Conservation (phyloP, 305 asterid species). For the Fraxinus dipetala region DNA sequence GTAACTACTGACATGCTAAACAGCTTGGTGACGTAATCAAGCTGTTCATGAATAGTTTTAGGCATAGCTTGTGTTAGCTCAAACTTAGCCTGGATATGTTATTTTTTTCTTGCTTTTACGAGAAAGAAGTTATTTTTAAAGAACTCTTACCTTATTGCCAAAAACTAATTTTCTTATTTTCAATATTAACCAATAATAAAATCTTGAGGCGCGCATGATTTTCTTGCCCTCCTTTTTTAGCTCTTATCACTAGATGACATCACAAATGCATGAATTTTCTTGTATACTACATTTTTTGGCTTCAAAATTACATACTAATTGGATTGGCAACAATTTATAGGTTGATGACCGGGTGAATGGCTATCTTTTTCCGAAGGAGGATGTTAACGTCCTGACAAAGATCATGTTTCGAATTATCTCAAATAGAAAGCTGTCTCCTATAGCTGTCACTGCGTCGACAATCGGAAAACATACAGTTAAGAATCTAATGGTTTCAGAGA, state of each 20-base stretch:
- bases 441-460: conserved; percentile 56
- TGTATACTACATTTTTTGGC: not conserved
- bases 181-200: not conserved
- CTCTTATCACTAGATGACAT: not conserved
- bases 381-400: conserved; percentile 39
- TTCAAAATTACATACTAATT: conserved; percentile 32
- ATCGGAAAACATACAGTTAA: conserved; percentile 57
- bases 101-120: not conserved
- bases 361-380: conserved; percentile 65
- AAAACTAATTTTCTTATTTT: not conserved
- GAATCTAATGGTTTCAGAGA: conserved; percentile 71
- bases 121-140: not conserved
- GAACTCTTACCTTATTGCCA: not conserved
- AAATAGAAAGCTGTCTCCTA: conserved; percentile 65
- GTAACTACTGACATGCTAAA: not conserved
- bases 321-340: conserved; percentile 34
- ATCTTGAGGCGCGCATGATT: not conserved
- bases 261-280: not conserved
- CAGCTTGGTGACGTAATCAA: not conserved
- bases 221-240: not conserved
- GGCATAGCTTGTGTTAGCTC: not conserved
- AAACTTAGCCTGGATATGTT: not conserved
- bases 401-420: conserved; percentile 59
- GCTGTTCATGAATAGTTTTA: not conserved
- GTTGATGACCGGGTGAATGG: conserved; percentile 74